Evolutionary conservation across 345 rosid species (phyloP), one percentile per base, ranked within the genome.

Genomic region (Xanthoceras sorbifolium): DNA sequence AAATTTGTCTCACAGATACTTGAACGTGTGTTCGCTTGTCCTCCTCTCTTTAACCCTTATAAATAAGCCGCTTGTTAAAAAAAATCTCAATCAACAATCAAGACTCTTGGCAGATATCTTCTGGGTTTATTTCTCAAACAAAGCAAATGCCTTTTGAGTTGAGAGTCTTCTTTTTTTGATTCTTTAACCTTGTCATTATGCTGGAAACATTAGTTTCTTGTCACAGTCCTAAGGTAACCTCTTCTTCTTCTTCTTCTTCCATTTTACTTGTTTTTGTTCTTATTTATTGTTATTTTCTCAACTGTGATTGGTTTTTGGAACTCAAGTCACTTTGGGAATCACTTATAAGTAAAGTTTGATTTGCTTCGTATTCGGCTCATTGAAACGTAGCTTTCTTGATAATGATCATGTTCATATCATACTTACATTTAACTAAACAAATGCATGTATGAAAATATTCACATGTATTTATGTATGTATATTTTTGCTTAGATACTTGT

Each of bases 151-250:
- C 61, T 69, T 76, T 60, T 20, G 70, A 44, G 61, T 40, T 69
- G 57, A 44, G 62, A 11, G 31, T 29, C 36, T 25, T 52, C 60
- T 40, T 23, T 72, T 73, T 18, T 68, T 70, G 54, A 23, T 71
- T 69, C n/a, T 15, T 54, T 25, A 69, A 3, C 40, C 14, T 32
- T 32, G 46, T 57, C 67, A 67, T 62, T 74, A 86, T 90, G 90
- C 66, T 89, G 89, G 94, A 90, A 71, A 82, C 91, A 34, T 42
- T 90, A 69, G 75, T 84, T 73, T 85, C 81, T 76, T 84, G 84
- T 71, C 85, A 82, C 64, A 44, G 79, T 64, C 84, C 94, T 79
- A 87, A 83, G 90, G 93, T 91, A 76, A 71, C 64, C 18, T 73
- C 46, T 54, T 80, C 69, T 70, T 54, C 73, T 77, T 70, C 54